Evolutionary conservation across 2,329 filamentous ascomycete genomes (phyloP).

Genomic region (Raffaelea arxii): DNA sequence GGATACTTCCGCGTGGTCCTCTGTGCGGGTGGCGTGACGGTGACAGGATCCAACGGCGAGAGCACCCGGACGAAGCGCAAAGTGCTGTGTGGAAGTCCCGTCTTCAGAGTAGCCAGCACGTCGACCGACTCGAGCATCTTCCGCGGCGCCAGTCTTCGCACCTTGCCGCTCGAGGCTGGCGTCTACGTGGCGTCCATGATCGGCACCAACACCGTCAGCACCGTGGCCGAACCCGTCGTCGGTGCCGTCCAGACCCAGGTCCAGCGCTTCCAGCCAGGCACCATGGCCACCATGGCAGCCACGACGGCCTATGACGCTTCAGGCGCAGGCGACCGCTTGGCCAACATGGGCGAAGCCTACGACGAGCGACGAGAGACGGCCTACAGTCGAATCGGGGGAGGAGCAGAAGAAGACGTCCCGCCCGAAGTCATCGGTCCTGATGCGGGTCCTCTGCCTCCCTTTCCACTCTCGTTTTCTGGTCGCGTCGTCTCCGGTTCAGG

Average conservation of each 20-base stretch:
- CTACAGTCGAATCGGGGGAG: constrained; percentile 19
- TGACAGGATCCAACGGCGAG: constrained; percentile 9
- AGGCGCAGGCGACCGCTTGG: constrained; percentile 21
- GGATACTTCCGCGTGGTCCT: constrained; percentile 62
- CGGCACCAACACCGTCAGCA: constrained; percentile 32
- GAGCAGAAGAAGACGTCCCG: constrained; percentile 20
- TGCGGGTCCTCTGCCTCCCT: constrained; percentile 40
- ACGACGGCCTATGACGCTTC: constrained; percentile 26
- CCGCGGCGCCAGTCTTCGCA: constrained; percentile 54
- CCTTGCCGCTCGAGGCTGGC: constrained; percentile 56
- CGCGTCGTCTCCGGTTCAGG: constrained; percentile 36
- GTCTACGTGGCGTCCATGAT: constrained; percentile 45
- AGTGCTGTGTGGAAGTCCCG: constrained; percentile 53
- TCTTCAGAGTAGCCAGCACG: constrained; percentile 60
- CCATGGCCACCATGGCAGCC: constrained; percentile 30
- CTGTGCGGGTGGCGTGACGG: constrained; percentile 32
- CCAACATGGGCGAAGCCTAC: constrained; percentile 25
- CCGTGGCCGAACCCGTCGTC: constrained; percentile 27
- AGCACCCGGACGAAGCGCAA: constrained; percentile 32
- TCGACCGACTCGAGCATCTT: constrained; percentile 51
- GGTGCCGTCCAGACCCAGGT: constrained; percentile 29
- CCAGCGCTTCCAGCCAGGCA: constrained; percentile 24
- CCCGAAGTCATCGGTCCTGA: constrained; percentile 35
- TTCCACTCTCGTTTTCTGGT: constrained; percentile 42
- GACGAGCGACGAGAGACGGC: constrained; percentile 21